Evolutionary conservation across 768 basidiomycete species (phyloP).

Genomic region (Solioccasus polychromus): DNA sequence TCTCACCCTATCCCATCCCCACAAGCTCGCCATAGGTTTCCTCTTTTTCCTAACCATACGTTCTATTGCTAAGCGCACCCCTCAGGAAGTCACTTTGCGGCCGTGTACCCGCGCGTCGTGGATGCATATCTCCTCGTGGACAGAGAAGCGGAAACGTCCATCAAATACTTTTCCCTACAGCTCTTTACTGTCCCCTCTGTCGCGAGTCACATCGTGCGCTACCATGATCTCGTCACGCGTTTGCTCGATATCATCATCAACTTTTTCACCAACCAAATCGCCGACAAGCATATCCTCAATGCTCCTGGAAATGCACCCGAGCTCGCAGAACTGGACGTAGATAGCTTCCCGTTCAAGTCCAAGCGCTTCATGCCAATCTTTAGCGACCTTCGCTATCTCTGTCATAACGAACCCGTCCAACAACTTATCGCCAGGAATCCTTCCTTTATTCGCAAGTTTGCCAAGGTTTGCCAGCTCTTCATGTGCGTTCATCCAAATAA

Average conservation of each 20-base stretch:
- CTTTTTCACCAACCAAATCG: constrained; percentile 91
- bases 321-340: constrained; percentile 61
- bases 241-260: constrained; percentile 82
- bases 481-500: constrained; percentile 92
- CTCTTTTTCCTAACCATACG: constrained; percentile 21
- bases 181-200: constrained; percentile 91
- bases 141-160: constrained; percentile 91
- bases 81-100: constrained; percentile 78
- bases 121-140: constrained; percentile 91
- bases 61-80: constrained; percentile 4
- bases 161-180: constrained; percentile 91
- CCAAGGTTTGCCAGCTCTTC: constrained; percentile 82
- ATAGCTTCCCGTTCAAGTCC: constrained; percentile 84
- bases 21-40: constrained; percentile 76
- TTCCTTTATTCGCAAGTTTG: constrained; percentile 67
- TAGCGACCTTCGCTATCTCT: constrained; percentile 83
- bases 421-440: constrained; percentile 68
- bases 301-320: constrained; percentile 20
- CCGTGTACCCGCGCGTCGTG: constrained; percentile 81
- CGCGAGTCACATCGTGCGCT: constrained; percentile 70
- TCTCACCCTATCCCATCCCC: constrained; percentile 64
- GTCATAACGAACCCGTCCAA: constrained; percentile 78
- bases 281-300: constrained; percentile 60
- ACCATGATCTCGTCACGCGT: constrained; percentile 70
- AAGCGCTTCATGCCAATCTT: constrained; percentile 97